These are phyloP conservation scores for Aotearoamyces nothofagi DNA, from an alignment of 2,329 filamentous ascomycete species.

Conservation along the genomic window DNA sequence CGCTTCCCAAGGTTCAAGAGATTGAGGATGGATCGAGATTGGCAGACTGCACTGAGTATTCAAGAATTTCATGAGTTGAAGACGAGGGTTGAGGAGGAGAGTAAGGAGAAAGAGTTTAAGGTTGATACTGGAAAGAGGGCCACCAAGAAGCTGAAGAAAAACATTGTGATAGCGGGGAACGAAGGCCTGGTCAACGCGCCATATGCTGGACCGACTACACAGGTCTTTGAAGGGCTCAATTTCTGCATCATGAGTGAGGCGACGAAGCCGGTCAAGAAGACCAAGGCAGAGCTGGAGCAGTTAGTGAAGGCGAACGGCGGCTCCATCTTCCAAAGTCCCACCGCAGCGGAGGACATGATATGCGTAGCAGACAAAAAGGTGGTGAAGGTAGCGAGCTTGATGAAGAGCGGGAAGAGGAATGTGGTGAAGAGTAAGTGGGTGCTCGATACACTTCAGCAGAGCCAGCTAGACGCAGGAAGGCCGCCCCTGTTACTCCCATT, in stretches of 20 bases:
- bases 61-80: constrained; percentile 66
- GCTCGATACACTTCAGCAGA: constrained; percentile 45
- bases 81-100: constrained; percentile 51
- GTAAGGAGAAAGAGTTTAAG: constrained; percentile 60
- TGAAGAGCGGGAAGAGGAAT: constrained; percentile 54
- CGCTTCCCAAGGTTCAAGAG: constrained; percentile 83
- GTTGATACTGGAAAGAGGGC: constrained; percentile 50
- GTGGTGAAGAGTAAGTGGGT: constrained; percentile 75
- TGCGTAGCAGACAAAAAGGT: constrained; percentile 66
- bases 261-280: constrained; percentile 51
- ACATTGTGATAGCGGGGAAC: constrained; percentile 59
- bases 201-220: constrained; percentile 41
- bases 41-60: constrained; percentile 65
- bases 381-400: constrained; percentile 70
- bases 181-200: constrained; percentile 31
- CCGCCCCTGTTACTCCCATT: constrained; percentile 45
- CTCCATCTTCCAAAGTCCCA: constrained; percentile 58
- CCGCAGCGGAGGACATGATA: constrained; percentile 44
- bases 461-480: constrained; percentile 33
- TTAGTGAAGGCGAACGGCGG: constrained; percentile 77
- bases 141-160: constrained; percentile 49
- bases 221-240: constrained; percentile 58
- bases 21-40: constrained; percentile 68
- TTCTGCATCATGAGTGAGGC: constrained; percentile 80
- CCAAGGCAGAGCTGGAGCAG: constrained; percentile 65